Conservation (phyloP, 306 rosid genomes). For the Benincasa hispida region DNA sequence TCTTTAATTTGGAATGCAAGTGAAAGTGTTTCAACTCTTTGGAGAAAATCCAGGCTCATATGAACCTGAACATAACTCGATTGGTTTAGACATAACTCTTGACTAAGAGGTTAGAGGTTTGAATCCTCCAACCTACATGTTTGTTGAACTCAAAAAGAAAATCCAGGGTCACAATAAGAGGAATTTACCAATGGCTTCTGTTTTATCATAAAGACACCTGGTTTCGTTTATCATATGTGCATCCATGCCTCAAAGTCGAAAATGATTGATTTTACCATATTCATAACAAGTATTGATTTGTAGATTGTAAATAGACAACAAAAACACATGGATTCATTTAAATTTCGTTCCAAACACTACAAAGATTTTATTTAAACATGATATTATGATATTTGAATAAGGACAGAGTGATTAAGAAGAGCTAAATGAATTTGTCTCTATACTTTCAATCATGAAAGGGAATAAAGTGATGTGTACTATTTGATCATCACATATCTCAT, state of each 20-base stretch:
- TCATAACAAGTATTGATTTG: not conserved
- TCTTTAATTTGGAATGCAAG: not conserved
- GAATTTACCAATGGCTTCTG: not conserved
- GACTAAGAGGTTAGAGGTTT: not conserved
- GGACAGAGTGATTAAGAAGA: not conserved
- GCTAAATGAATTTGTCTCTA: not conserved
- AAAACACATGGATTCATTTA: not conserved
- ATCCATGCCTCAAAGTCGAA: not conserved
- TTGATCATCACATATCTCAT: not conserved
- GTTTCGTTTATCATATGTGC: not conserved
- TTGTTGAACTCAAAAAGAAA: not conserved
- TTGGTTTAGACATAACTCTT: not conserved
- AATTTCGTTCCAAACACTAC: not conserved
- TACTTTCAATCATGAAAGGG: not conserved
- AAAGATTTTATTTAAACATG: not conserved
- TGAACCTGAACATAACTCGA: not conserved
- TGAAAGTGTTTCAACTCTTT: not conserved
- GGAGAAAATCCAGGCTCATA: not conserved
- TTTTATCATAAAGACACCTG: not conserved
- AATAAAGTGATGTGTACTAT: not conserved
- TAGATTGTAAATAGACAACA: not conserved
- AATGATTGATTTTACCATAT: not conserved
- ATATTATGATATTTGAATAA: not conserved
- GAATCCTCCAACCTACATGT: not conserved
- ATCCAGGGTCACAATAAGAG: not conserved